Conservation (phyloP, 257 asterid species). For the Nicotiana attenuata region DNA sequence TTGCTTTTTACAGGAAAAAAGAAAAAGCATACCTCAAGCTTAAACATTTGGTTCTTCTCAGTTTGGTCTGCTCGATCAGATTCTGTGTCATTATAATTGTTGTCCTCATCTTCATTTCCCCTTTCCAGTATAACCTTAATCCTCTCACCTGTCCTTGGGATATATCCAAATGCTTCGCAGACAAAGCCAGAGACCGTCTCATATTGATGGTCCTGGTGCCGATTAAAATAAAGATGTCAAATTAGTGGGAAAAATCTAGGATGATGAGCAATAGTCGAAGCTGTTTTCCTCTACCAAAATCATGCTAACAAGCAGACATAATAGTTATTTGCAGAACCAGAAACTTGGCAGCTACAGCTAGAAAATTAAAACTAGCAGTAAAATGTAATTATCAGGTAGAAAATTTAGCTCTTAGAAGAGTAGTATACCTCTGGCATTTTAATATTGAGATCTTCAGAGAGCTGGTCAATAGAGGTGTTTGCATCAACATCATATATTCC, state of each 20-base stretch:
- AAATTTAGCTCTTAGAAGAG: not conserved
- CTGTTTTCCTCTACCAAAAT: not conserved
- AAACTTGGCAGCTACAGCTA: not conserved
- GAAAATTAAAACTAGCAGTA: not conserved
- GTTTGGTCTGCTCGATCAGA: conserved; percentile 54
- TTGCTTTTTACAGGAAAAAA: not conserved
- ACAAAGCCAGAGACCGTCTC: conserved; percentile 97
- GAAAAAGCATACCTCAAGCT: conserved; percentile 68
- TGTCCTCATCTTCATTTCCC: conserved; percentile 60
- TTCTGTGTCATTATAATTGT: conserved; percentile 50
- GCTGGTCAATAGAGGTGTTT: conserved; percentile 92
- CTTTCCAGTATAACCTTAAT: conserved; percentile 78
- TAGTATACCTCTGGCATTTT: conserved; percentile 86
- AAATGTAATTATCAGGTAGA: not conserved
- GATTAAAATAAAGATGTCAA: conserved; percentile 12
- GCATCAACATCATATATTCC: conserved; percentile 98
- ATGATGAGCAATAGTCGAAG: not conserved
- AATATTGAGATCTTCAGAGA: conserved; percentile 88
- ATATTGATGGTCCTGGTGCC: conserved; percentile 79
- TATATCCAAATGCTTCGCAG: conserved; percentile 97
- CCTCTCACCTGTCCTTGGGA: conserved; percentile 95
- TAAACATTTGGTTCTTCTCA: conserved; percentile 64
- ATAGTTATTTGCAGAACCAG: not conserved
- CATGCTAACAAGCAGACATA: not conserved
- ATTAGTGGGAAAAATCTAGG: not conserved